phyloP scores from a whole-genome alignment of 1,284 basidiomycete species.

The Melampsora americana region DNA sequence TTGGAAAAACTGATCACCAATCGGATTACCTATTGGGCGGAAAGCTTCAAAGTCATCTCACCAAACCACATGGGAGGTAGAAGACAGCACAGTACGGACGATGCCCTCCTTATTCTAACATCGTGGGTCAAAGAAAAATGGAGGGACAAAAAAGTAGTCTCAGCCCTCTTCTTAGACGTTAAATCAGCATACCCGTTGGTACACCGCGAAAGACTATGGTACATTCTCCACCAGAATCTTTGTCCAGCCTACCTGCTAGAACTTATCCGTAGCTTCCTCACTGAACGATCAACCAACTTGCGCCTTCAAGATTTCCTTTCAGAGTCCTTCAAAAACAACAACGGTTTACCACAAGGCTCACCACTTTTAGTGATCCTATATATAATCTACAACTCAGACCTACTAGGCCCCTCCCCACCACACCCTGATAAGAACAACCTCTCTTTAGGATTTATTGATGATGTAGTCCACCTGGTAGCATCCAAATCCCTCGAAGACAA shows the following conservation, averaged over 20 bases:
- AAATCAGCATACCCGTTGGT: too few species aligned
- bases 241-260: not conserved
- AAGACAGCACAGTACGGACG: too few species aligned
- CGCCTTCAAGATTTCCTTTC: not conserved
- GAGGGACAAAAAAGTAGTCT: too few species aligned
- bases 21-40: too few species aligned
- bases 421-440: not conserved
- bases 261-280: not conserved
- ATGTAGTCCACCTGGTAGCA: constrained; percentile 19
- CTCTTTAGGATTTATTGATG: constrained; percentile 20
- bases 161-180: too few species aligned
- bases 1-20: too few species aligned
- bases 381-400: constrained; percentile 1
- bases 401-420: not conserved
- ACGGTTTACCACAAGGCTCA: constrained; percentile 15
- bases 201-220: too few species aligned
- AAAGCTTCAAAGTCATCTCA: too few species aligned
- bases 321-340: not conserved
- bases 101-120: too few species aligned
- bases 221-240: not conserved
- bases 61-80: too few species aligned
- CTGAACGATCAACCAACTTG: not conserved
- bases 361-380: not conserved
- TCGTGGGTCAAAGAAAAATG: too few species aligned
- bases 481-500: too few species aligned